Percentiles rank a stretch among this genome's conserved stretches.
Conservation (phyloP, 2,329 filamentous ascomycete genomes). For the Fusarium stilboides region DNA sequence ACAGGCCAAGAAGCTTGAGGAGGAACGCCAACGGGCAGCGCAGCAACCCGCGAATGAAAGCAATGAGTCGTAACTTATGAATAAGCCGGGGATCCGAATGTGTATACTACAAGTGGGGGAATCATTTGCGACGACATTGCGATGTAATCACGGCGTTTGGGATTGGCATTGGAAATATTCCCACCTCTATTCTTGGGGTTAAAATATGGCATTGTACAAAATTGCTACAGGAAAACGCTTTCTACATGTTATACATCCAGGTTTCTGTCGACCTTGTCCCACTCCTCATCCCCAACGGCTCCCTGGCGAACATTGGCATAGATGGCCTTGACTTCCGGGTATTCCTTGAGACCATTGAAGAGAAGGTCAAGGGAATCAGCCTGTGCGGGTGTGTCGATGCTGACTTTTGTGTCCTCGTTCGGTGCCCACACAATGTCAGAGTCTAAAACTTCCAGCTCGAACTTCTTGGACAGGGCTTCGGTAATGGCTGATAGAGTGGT, state of each 20-base stretch:
- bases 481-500: constrained; percentile 53
- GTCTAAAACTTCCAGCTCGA: constrained; percentile 77
- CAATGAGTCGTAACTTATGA: constrained; percentile 31
- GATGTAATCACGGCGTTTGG: constrained; percentile 49
- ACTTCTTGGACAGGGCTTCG: constrained; percentile 69
- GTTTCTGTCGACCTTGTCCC: constrained; percentile 68
- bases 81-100: constrained; percentile 19
- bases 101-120: constrained; percentile 42
- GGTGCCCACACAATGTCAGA: constrained; percentile 89
- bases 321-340: constrained; percentile 81
- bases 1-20: constrained; percentile 68
- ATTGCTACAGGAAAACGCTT: constrained; percentile 35
- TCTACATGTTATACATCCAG: constrained; percentile 62
- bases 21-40: constrained; percentile 52
- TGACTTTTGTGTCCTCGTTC: constrained; percentile 82
- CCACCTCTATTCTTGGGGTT: constrained; percentile 34
- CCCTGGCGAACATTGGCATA: constrained; percentile 79
- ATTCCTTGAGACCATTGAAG: constrained; percentile 73
- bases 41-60: constrained; percentile 32
- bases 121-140: constrained; percentile 22
- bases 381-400: constrained; percentile 70
- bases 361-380: constrained; percentile 73
- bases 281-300: constrained; percentile 65
- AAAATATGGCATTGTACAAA: constrained; percentile 41
- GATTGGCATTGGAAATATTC: constrained; percentile 38